phyloP scores from a whole-genome alignment of 73 alveolate genomes.

The Stentor coeruleus region DNA sequence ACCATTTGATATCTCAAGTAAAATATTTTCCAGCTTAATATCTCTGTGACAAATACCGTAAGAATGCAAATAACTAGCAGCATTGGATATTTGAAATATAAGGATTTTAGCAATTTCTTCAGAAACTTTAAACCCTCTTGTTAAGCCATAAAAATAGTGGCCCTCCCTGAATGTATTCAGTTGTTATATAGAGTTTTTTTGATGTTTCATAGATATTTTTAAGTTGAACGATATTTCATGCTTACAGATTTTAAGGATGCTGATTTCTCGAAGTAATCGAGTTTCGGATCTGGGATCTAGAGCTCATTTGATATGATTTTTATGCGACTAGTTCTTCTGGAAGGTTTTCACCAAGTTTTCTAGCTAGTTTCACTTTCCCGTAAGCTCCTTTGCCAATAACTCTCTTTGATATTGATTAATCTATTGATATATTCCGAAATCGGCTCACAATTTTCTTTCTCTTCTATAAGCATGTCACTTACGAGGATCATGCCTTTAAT shows the following conservation, averaged over 20 bases:
- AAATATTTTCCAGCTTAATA: conserved; percentile 82
- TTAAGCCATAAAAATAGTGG: conserved; percentile 12
- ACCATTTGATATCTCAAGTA: conserved; percentile 42
- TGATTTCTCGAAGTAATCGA: conserved; percentile 58
- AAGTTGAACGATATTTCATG: conserved; percentile 80
- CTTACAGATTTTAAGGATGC: conserved; percentile 82
- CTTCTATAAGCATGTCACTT: neutral
- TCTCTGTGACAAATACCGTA: conserved; percentile 83
- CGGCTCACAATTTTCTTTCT: neutral
- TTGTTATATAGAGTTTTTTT: conserved; percentile 61
- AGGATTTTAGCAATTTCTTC: conserved; percentile 64
- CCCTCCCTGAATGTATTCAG: conserved; percentile 79
- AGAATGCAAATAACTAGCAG: conserved; percentile 64
- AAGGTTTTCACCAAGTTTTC: neutral
- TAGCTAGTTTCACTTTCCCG: conserved; percentile 12
- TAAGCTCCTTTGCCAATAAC: conserved; percentile 23
- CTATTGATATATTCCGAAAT: neutral
- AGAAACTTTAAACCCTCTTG: conserved; percentile 29
- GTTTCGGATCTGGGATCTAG: neutral
- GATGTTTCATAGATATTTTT: conserved; percentile 74
- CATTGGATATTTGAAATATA: conserved; percentile 65
- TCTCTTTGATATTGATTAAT: neutral
- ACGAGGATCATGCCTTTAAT: neutral
- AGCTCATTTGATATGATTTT: conserved; percentile 38
- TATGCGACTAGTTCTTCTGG: conserved; percentile 30